A percentile compares a stretch with the other conserved stretches of the same genome.
These are phyloP conservation scores for Pisolithus marmoratus DNA, from an alignment of 768 basidiomycete species.

Conservation along the genomic window DNA sequence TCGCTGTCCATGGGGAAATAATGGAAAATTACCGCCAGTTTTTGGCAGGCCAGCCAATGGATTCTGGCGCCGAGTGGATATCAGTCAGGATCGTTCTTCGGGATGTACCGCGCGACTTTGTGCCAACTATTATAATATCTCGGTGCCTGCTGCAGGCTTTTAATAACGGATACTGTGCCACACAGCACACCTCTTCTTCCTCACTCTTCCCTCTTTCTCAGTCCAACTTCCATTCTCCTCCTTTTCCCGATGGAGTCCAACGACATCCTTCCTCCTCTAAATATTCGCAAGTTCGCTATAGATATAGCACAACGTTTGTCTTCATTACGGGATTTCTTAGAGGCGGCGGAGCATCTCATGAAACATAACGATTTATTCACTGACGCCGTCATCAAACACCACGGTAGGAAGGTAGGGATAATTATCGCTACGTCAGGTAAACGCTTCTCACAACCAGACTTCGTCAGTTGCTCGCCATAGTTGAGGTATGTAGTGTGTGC, in stretches of 20 bases:
- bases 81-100: conserved; percentile 14
- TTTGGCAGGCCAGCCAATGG: not conserved
- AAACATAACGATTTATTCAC: conserved; percentile 13
- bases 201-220: conserved; percentile 8
- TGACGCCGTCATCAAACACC: conserved; percentile 15
- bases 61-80: not conserved
- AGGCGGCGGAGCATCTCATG: conserved; percentile 23
- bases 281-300: conserved; percentile 22
- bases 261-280: conserved; percentile 10
- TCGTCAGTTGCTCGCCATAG: conserved; percentile 41
- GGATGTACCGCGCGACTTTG: conserved; percentile 27
- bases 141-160: conserved; percentile 10
- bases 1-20: not conserved
- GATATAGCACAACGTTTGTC: conserved; percentile 25
- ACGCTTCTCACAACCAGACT: conserved; percentile 5
- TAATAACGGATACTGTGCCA: conserved; percentile 18
- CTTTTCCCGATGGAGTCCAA: not conserved
- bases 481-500: conserved; percentile 39
- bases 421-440: not conserved
- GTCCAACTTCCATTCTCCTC: conserved; percentile 7
- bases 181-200: conserved; percentile 20
- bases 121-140: conserved; percentile 12
- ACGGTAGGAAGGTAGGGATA: conserved; percentile 23
- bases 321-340: conserved; percentile 24
- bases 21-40: not conserved